Evolutionary conservation across 805 yeast genomes (phyloP), one percentile per base, ranked within the genome.

Genomic region (Blastobotrys americana): DNA sequence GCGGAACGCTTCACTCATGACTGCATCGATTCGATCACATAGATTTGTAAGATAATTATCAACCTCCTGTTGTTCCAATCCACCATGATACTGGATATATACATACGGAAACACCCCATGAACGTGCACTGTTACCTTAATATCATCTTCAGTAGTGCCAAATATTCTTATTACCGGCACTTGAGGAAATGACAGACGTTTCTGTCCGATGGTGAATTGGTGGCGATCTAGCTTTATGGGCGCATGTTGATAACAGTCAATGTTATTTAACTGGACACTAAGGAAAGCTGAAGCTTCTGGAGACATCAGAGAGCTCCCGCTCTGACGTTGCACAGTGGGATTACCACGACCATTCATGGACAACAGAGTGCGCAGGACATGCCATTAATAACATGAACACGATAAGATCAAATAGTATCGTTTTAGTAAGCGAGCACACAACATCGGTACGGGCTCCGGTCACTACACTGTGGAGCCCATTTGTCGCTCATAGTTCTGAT

Each of bases 41-140:
- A 65, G 49, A 2, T 34, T 27, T 4, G 34, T 39, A n/a, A 57
- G 48, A 21, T 41, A 44, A 8, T 21, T 41, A 15, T 53, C 50
- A 18, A 50, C 55, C 1, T 53, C 58, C n/a, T n/a, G n/a, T n/a
- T n/a, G n/a, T 13, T 52, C 48, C 4, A 51, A 28, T 0, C 62
- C 57, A 1, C 79, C 82, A 36, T 67, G 68, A 55, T 81, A 81
- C 28, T 76, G 77, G 2, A 89, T 68, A 57, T 73, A 88, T 1
- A 90, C 52, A 57, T 90, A 93, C 0, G 97, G 98, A 51, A 72
- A 85, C 16, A 76, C 76, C 34, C 90, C 89, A 65, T 89, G 97
- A 6, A 93, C 66, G 60, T 93, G 96, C 1, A 83, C 74, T 10
- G 75, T 53, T 8, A 72, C 70, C 22, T 76, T 74, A 52, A 76